A percentile compares a stretch with the other conserved stretches of the same genome.
Evolutionary conservation across 2,329 filamentous ascomycete genomes (phyloP).

Genomic region (Sclerotinia sclerotiorum): DNA sequence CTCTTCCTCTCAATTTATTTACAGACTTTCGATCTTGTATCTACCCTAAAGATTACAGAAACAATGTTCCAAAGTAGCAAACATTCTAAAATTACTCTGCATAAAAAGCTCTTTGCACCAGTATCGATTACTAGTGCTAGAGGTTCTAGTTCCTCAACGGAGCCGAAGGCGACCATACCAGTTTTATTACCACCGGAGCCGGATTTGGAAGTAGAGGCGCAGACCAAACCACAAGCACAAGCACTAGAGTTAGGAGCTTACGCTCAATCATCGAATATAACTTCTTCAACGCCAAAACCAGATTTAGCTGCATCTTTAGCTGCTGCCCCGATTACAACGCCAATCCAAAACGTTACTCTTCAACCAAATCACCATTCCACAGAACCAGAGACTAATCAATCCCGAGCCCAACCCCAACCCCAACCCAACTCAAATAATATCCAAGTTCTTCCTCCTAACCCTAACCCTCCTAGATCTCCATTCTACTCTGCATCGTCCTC

Average conservation of each 20-base stretch:
- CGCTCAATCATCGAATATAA: not conserved
- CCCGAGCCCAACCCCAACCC: no score
- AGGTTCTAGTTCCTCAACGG: not conserved
- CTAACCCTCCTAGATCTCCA: no score
- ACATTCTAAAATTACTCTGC: not conserved
- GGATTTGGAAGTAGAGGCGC: not conserved
- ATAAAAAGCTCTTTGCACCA: not conserved
- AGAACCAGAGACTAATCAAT: not conserved
- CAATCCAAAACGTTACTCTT: not conserved
- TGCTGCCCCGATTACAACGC: not conserved
- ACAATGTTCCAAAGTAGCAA: not conserved
- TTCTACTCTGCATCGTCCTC: not conserved
- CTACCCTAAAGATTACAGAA: not conserved
- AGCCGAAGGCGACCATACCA: not conserved
- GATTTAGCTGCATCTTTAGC: not conserved
- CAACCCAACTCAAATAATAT: not conserved
- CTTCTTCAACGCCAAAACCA: not conserved
- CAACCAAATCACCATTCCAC: not conserved
- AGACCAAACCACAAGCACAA: not conserved
- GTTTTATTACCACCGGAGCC: not conserved
- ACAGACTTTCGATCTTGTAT: not conserved
- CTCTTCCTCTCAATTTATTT: not conserved
- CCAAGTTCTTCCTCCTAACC: not conserved
- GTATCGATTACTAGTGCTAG: not conserved
- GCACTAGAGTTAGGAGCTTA: not conserved